Conservation (phyloP, 495 filamentous ascomycete species). For the Trichoderma gamsii region DNA sequence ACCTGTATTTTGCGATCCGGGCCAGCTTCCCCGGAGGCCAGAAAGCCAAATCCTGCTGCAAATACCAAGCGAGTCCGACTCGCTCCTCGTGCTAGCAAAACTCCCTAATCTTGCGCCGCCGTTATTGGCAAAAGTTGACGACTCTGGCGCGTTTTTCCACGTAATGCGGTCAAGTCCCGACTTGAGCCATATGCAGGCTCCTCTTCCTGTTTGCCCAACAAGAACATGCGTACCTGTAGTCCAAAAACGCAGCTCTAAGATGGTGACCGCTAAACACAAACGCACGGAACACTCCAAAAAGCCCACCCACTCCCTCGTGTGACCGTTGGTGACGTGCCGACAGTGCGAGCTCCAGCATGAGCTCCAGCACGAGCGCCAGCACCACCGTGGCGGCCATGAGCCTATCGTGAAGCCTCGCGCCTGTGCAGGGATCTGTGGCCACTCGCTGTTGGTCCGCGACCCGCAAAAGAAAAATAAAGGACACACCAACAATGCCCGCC, state of each 20-base stretch:
- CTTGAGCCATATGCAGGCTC: too few relatives aligned
- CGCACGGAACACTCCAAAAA: neutral
- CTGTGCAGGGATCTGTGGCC: neutral
- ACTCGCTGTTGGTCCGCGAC: neutral
- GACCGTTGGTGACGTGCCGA: slow-evolving; percentile 12
- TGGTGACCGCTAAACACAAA: neutral
- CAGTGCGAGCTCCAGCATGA: neutral
- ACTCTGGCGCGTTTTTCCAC: too few relatives aligned
- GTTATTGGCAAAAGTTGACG: too few relatives aligned
- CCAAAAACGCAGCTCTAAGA: too few relatives aligned
- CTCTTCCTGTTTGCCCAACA: too few relatives aligned
- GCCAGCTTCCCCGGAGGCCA: neutral
- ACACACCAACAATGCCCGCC: neutral
- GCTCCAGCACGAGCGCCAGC: neutral
- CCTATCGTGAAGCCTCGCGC: slow-evolving; percentile 13
- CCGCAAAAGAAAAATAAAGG: neutral
- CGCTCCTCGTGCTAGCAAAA: neutral
- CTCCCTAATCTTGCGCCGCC: neutral
- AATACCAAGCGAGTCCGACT: neutral
- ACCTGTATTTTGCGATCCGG: neutral
- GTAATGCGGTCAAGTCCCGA: too few relatives aligned
- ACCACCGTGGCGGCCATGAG: neutral
- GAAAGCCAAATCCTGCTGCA: neutral
- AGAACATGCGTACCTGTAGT: too few relatives aligned
- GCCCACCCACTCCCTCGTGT: neutral